phyloP scores from a whole-genome alignment of 2,329 filamentous ascomycete species.

The Cladosporium oxysporum region DNA sequence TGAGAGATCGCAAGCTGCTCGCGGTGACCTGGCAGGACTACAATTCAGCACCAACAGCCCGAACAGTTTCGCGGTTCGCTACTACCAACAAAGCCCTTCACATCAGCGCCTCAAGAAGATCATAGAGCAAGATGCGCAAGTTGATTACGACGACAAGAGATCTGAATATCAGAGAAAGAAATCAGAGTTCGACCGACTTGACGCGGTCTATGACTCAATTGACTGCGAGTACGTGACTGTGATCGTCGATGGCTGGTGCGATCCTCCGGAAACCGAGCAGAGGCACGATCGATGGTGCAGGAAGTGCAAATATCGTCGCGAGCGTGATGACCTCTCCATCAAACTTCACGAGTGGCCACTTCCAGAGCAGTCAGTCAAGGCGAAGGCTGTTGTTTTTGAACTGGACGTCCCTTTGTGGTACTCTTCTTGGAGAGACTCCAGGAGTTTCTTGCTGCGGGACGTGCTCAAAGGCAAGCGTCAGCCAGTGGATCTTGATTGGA shows the following conservation, averaged over 20 bases:
- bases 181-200: slow-evolving; percentile 42
- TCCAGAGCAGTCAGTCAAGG: slow-evolving; percentile 40
- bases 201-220: neutral
- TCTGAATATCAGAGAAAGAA: slow-evolving; percentile 35
- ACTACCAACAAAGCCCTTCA: slow-evolving; percentile 44
- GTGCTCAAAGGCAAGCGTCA: slow-evolving; percentile 23
- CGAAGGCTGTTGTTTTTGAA: slow-evolving; percentile 56
- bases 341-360: slow-evolving; percentile 53
- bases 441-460: slow-evolving; percentile 22
- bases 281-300: slow-evolving; percentile 40
- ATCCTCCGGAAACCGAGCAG: slow-evolving; percentile 36
- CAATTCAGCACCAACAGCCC: slow-evolving; percentile 45
- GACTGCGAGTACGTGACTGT: slow-evolving; percentile 20
- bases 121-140: slow-evolving; percentile 42
- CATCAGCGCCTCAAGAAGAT: slow-evolving; percentile 33
- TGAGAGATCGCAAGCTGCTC: slow-evolving; percentile 34
- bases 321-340: slow-evolving; percentile 47
- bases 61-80: slow-evolving; percentile 48
- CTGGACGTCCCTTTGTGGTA: slow-evolving; percentile 49
- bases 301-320: slow-evolving; percentile 45
- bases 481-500: neutral
- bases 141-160: neutral
- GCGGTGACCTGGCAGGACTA: slow-evolving; percentile 43
- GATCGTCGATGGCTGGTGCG: slow-evolving; percentile 23
- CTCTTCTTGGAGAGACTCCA: slow-evolving; percentile 51